Conservation (phyloP, 1,284 basidiomycete species). For the Cutaneotrichosporon mucoides region DNA sequence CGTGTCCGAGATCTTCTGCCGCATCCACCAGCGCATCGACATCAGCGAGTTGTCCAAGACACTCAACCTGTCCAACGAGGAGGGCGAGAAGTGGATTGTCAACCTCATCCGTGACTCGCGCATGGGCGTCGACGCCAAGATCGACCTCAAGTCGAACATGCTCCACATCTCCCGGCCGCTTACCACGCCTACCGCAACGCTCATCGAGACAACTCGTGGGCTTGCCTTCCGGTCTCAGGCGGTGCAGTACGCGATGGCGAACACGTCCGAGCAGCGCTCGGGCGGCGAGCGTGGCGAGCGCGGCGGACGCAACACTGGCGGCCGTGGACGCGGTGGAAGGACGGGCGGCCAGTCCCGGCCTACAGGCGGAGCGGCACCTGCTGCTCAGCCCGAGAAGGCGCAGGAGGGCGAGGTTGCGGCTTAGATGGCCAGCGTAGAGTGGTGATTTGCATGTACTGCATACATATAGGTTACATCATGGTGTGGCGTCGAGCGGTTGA, state of each 20-base stretch:
- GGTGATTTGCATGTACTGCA: constrained; percentile 21
- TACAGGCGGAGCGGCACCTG: constrained; percentile 7
- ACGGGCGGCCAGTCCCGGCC: constrained; percentile 18
- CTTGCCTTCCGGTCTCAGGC: constrained; percentile 88
- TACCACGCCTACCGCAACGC: constrained; percentile 84
- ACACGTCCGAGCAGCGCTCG: constrained; percentile 23
- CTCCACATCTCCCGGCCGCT: constrained; percentile 91
- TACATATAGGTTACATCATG: constrained; percentile 1
- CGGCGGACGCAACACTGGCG: constrained; percentile 29
- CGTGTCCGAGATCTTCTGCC: constrained; percentile 94
- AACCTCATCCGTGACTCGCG: constrained; percentile 95
- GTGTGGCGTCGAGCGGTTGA: too few relatives aligned
- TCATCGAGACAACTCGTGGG: constrained; percentile 94
- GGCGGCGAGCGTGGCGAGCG: constrained; percentile 25
- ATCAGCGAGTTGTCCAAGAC: constrained; percentile 91
- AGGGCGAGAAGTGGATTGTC: constrained; percentile 99
- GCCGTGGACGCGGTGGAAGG: constrained; percentile 32
- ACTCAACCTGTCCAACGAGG: constrained; percentile 83
- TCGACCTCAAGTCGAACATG: constrained; percentile 80
- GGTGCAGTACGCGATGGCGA: constrained; percentile 71
- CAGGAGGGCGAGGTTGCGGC: constrained; percentile 19
- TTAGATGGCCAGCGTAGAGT: constrained; percentile 9
- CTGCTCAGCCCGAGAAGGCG: constrained; percentile 3
- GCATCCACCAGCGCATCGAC: constrained; percentile 94
- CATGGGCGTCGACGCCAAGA: constrained; percentile 93